These are phyloP conservation scores for Amanita muscaria DNA, from an alignment of 768 basidiomycete genomes.

Conservation along the genomic window DNA sequence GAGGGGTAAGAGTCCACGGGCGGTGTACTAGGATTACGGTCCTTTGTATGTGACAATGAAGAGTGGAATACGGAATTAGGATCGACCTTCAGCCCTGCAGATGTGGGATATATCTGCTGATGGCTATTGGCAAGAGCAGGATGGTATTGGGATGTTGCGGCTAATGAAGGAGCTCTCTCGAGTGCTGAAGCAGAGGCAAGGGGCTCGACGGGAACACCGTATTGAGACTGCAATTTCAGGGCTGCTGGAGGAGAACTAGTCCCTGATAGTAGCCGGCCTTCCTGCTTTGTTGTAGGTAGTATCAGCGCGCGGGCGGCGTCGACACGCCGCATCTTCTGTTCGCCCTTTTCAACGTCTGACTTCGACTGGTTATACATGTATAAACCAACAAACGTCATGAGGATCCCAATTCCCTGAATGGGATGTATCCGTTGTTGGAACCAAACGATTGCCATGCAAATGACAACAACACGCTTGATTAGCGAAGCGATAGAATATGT, in stretches of 20 bases:
- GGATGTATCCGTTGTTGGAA: slow-evolving; percentile 82
- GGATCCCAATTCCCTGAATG: slow-evolving; percentile 85
- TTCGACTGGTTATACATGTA: slow-evolving; percentile 97
- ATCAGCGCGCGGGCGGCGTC: slow-evolving; percentile 62
- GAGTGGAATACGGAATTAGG: slow-evolving; percentile 10
- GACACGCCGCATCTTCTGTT: slow-evolving; percentile 75
- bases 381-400: slow-evolving; percentile 79
- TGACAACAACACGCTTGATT: slow-evolving; percentile 96
- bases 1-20: slow-evolving; percentile 41
- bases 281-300: slow-evolving; percentile 60
- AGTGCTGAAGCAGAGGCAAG: slow-evolving; percentile 25
- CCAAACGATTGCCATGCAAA: slow-evolving; percentile 96
- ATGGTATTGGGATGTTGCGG: slow-evolving; percentile 15
- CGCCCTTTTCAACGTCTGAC: slow-evolving; percentile 85
- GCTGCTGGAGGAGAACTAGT: slow-evolving; percentile 31
- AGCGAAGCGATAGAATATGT: slow-evolving; percentile 98
- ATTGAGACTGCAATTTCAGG: slow-evolving; percentile 15
- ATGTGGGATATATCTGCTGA: slow-evolving; percentile 9
- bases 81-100: slow-evolving; percentile 3
- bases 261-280: slow-evolving; percentile 41
- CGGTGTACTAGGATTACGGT: slow-evolving; percentile 15
- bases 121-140: slow-evolving; percentile 9
- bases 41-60: slow-evolving; percentile 12
- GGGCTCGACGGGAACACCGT: slow-evolving; percentile 19
- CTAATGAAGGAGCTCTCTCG: slow-evolving; percentile 26